Evolutionary conservation across 306 rosid species (phyloP).

Genomic region (Carpinus viminea): DNA sequence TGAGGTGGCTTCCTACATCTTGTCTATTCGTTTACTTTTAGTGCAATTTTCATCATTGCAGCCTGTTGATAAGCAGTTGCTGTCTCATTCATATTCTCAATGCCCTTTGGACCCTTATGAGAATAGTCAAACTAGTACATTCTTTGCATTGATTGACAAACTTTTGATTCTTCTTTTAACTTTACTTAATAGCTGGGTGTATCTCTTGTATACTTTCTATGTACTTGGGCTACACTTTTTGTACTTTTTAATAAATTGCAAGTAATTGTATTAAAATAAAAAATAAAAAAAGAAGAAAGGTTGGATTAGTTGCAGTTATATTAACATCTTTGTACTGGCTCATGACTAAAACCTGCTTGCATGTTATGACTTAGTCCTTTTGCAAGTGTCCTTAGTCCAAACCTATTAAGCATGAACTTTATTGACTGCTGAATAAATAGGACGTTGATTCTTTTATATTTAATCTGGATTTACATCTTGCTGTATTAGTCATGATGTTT

Average conservation of each 20-base stretch:
- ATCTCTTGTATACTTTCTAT: too few relatives aligned
- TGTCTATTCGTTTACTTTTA: not conserved
- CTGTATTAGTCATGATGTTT: not conserved
- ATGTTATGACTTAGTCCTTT: not conserved
- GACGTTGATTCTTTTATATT: slow-evolving; percentile 1
- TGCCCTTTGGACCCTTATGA: slow-evolving; percentile 82
- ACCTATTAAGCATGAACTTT: not conserved
- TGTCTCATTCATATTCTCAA: slow-evolving; percentile 91
- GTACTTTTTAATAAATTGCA: too few relatives aligned
- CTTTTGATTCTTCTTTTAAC: not conserved
- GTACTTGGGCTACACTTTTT: too few relatives aligned
- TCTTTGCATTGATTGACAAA: not conserved
- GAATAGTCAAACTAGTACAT: slow-evolving; percentile 33
- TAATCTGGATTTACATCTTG: slow-evolving; percentile 4
- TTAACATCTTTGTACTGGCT: not conserved
- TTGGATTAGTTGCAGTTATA: not conserved
- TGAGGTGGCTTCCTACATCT: not conserved
- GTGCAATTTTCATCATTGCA: slow-evolving; percentile 34
- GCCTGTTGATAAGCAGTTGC: slow-evolving; percentile 98
- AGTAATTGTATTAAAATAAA: too few relatives aligned
- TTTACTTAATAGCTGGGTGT: too few relatives aligned
- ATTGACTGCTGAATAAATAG: not conserved
- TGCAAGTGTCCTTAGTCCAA: not conserved
- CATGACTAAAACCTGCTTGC: not conserved
- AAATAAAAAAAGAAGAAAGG: too few relatives aligned